Percentiles rank a stretch among this genome's conserved stretches.
Conservation (phyloP, 78 protist genomes). For the Dictyostelium intermedium region DNA sequence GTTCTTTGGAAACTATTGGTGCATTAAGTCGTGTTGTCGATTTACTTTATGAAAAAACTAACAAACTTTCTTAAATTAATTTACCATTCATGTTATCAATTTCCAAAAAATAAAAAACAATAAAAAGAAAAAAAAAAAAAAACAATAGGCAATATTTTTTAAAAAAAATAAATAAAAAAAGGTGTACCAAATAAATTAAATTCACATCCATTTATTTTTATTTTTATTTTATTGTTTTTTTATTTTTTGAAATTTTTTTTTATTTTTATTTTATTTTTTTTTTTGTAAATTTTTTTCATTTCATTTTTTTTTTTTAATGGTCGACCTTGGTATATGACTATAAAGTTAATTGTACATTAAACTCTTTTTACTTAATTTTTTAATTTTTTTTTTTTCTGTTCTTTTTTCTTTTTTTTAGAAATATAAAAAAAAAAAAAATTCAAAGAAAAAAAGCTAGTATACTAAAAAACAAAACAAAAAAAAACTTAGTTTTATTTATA, state of each 20-base stretch:
- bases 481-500: neutral
- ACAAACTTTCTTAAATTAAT: constrained; percentile 51
- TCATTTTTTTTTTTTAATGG: no score
- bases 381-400: neutral
- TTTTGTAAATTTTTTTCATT: no score
- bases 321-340: neutral
- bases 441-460: neutral
- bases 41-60: constrained; percentile 88
- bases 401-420: neutral
- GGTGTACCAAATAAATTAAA: neutral
- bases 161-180: neutral
- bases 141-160: no score
- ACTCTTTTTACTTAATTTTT: neutral
- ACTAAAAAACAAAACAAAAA: neutral
- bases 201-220: neutral
- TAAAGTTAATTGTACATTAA: neutral
- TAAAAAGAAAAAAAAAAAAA: neutral
- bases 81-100: neutral
- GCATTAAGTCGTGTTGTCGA: constrained; percentile 89
- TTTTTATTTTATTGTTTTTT: neutral
- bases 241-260: no score
- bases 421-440: neutral
- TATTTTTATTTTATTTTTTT: no score
- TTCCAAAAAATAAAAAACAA: neutral
- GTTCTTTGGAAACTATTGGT: constrained; percentile 87